Evolutionary conservation across 805 yeast species (phyloP), one percentile per base, ranked within the genome.

Genomic region (Suhomyces emberorum): DNA sequence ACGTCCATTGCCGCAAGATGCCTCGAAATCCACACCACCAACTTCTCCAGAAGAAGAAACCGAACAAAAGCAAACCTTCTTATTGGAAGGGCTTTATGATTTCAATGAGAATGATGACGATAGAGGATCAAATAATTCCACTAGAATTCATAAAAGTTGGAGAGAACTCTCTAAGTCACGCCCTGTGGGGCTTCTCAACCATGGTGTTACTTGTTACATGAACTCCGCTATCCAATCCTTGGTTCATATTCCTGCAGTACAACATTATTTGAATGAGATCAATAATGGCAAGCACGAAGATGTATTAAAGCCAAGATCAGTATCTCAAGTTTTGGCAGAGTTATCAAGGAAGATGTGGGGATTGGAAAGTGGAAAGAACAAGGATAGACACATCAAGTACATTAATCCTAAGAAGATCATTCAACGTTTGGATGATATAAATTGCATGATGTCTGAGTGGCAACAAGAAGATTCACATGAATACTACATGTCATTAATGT

Each of bases 391-490:
- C 26, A 56, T 65, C 34, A 66, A 70, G 41, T 78, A 74, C 51
- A 69, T 88, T 36, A 84, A 84, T 61, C 98, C 96, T 7, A 79
- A 79, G 48, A 77, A 76, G 51, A 69, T 88, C 49, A 81, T 86
- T 40, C 70, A 71, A 34, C 72, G 88, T 46, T 66, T 86, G 39
- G 85, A 76, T 33, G 95, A 87, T 51, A 87, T 91, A 51, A 88
- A 88, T 60, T 87, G 95, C 57, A 86, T 87, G 95, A 88, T 89
- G 95, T 80, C 88, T 30, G 93, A 82, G 57, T 89, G 96, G 96
- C 89, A 88, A 61, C 98, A 93, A 59, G 98, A 93, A 61, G 98
- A 93, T 61, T 84, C 96, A 0, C 98, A 93, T 61, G 98, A 93
- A 62, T 93, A 89, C 63, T 87, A 83, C 58, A 89, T 89, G 97